Evolutionary conservation across 2,329 filamentous ascomycete species (phyloP), one percentile per base, ranked within the genome.

Genomic region (Shiraia sp.): DNA sequence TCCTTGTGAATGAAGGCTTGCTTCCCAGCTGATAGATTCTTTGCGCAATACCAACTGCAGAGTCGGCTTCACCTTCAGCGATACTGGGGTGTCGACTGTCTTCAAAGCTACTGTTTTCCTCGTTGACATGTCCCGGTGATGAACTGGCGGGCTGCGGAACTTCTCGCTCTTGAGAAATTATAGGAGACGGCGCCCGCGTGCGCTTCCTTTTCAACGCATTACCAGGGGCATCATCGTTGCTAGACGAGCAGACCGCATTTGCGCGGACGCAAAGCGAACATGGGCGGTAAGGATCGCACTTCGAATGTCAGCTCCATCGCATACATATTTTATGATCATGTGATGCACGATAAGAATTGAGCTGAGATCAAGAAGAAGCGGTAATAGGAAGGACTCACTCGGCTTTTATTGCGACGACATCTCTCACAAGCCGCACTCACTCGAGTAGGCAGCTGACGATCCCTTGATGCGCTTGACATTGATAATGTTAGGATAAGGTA

Each of bases 221-320:
- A 19, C 13, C 16, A 26, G 39, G 16, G 17, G 26, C 22, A 13
- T 35, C 25, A 10, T 5, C 31, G 32, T 26, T 39, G 6, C 15
- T 25, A 17, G 22, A 26, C 6, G 30, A 14, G 12, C 47, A 53
- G 25, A 57, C 49, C 1, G 51, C 51, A 16, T 62, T 59, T 12
- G 65, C 61, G 32, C 64, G 52, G 6, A 59, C 35, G 45, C 67
- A 70, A 1, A 68, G 47, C 3, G 63, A 61, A 47, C 67, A 70
- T 34, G 67, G 65, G 1, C 66, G 51, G 32, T 57, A 65, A 4
- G 45, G 47, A 34, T 70, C 66, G 36, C 66, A 70, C 65, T 69
- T 34, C 4, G 4, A n/a, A 17, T 15, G 28, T 25, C 19, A 6
- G 16, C 16, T 38, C n/a, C 35, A 40, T 33, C 15, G 14, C 19